phyloP scores from a whole-genome alignment of 164 flowering plant genomes.

The Vitis cinerea region DNA sequence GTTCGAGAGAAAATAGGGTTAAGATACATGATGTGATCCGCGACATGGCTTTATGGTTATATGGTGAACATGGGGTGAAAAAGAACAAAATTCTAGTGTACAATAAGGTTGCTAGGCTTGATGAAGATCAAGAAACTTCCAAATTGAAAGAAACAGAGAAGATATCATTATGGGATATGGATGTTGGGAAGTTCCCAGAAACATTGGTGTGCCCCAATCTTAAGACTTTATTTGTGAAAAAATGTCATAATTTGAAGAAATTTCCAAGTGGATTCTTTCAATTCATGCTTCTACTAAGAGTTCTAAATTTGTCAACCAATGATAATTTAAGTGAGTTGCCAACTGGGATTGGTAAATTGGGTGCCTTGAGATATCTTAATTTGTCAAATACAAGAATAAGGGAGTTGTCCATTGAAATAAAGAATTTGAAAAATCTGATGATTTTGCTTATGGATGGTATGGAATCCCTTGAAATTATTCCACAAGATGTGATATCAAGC shows the following conservation, averaged over 20 bases:
- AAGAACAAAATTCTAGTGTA: neutral
- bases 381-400: neutral
- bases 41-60: conserved; percentile 13
- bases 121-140: neutral
- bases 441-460: neutral
- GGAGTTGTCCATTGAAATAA: conserved; percentile 3
- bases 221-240: no score
- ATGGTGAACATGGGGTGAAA: neutral
- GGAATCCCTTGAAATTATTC: neutral
- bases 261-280: no score
- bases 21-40: conserved; percentile 15
- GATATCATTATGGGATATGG: neutral
- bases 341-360: no score
- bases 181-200: neutral
- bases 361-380: conserved; percentile 8
- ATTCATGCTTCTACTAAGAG: no score
- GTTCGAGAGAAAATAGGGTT: neutral
- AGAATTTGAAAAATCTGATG: conserved; percentile 4
- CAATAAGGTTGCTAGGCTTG: neutral
- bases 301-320: no score
- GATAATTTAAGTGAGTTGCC: no score
- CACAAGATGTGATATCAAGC: conserved; percentile 1
- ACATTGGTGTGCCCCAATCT: neutral
- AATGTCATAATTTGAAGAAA: no score
- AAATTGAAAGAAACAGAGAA: neutral